These are phyloP conservation scores for Geopyxis carbonaria DNA, from an alignment of 495 filamentous ascomycete genomes.

Conservation along the genomic window DNA sequence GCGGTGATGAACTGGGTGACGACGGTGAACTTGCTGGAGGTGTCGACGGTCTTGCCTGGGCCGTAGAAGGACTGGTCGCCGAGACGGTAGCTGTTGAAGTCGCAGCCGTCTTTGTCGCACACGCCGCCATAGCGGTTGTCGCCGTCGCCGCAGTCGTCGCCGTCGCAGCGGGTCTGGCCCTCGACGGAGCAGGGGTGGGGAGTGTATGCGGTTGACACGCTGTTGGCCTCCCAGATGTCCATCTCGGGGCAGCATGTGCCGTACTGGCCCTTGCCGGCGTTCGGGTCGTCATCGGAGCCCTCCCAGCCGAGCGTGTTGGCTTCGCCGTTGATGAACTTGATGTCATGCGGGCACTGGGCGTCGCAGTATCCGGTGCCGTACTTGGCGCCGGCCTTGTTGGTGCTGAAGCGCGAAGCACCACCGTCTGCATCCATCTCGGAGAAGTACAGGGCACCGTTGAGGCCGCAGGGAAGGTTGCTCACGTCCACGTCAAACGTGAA, in stretches of 20 bases:
- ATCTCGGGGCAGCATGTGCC: slow-evolving; percentile 59
- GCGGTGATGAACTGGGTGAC: slow-evolving; percentile 53
- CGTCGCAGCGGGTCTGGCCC: slow-evolving; percentile 36
- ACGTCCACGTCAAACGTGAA: slow-evolving; percentile 54
- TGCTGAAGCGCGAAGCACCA: slow-evolving; percentile 33
- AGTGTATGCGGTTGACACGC: slow-evolving; percentile 38
- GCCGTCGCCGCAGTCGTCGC: slow-evolving; percentile 35
- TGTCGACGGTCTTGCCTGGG: slow-evolving; percentile 42
- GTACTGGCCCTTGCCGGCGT: slow-evolving; percentile 39
- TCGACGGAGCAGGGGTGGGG: slow-evolving; percentile 45
- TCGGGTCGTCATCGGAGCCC: slow-evolving; percentile 31
- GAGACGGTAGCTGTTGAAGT: slow-evolving; percentile 59
- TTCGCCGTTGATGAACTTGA: slow-evolving; percentile 54
- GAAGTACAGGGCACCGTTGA: slow-evolving; percentile 58
- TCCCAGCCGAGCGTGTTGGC: slow-evolving; percentile 41
- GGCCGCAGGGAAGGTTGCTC: slow-evolving; percentile 46
- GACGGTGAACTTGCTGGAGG: slow-evolving; percentile 44
- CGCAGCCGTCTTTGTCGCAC: slow-evolving; percentile 32
- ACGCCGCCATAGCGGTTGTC: slow-evolving; percentile 13
- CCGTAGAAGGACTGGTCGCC: slow-evolving; percentile 49
- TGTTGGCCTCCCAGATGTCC: slow-evolving; percentile 55
- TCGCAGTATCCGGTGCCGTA: slow-evolving; percentile 70
- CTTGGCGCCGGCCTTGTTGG: slow-evolving; percentile 49
- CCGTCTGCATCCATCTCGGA: slow-evolving; percentile 48
- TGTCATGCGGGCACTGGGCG: slow-evolving; percentile 47